Evolutionary conservation across 345 rosid genomes (phyloP), one percentile per base, ranked within the genome.

Genomic region (Sonneratia caseolaris): DNA sequence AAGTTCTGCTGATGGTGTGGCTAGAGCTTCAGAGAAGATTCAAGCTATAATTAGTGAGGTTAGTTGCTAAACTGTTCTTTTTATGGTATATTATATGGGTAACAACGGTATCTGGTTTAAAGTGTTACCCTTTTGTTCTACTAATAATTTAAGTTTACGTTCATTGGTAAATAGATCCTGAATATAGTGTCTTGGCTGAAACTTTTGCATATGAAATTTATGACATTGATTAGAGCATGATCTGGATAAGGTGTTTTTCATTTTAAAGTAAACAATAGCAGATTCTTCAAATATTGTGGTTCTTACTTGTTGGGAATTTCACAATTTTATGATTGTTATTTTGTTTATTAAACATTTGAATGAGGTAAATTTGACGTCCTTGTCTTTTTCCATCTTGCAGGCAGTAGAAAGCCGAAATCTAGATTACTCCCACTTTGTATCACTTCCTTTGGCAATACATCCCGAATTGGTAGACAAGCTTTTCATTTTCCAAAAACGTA

Each of bases 401-500:
- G 97, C 83, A 47, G 91, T 84, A 72, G 77, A 73, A 67, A 84
- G 93, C 78, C 89, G 81, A 40, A 81, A 66, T 74, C 86, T 95
- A 3, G 86, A 89, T 19, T 95, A 90, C 77, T 92, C 99, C 16
- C 97, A 92, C 82, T 92, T 95, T 59, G 78, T 92, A 73, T 90
- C 97, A 51, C 96, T 95, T 78, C 99, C 98, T 68, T 70, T 92
- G 83, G 99, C 94, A 40, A 76, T 88, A 85, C 82, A 95, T 75
- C 87, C 90, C 12, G 89, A 76, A 79, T 78, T 95, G 84, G 91
- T 90, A 70, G 88, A 78, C 45, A 95, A 88, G 84, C 96, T 92
- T 51, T 62, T 85, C 78, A 74, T 75, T 66, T 90, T 95, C 79
- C 97, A 89, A 85, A 89, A 88, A 68, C 71, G 81, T 69, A 80